Conservation (phyloP, 345 rosid genomes). For the Triadica sebifera region DNA sequence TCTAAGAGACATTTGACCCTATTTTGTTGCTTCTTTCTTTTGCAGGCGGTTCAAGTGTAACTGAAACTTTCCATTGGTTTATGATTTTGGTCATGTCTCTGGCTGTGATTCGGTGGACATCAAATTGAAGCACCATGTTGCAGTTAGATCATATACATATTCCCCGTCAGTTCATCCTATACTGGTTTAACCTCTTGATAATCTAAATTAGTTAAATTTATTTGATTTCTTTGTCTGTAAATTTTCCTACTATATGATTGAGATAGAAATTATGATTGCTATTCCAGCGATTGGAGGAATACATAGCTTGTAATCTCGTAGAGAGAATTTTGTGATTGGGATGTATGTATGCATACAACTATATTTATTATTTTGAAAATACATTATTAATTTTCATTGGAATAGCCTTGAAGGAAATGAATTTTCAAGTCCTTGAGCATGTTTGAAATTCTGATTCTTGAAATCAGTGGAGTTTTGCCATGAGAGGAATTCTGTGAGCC, state of each 20-base stretch:
- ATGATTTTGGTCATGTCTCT: conserved; percentile 21
- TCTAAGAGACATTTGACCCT: background rate
- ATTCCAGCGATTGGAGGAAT: background rate
- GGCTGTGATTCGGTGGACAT: background rate
- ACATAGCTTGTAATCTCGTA: no score
- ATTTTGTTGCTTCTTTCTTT: conserved; percentile 2
- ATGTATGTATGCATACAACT: no score
- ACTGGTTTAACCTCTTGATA: background rate
- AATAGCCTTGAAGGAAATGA: no score
- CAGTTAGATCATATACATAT: background rate
- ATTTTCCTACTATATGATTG: background rate
- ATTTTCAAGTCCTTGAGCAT: no score
- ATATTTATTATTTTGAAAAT: no score
- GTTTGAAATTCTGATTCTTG: no score
- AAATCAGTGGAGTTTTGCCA: no score
- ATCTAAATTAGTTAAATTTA: no score
- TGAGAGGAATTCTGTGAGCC: no score
- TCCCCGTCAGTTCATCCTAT: background rate
- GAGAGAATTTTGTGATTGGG: no score
- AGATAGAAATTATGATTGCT: background rate
- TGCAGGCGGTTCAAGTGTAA: conserved; percentile 28
- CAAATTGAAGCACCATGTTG: background rate
- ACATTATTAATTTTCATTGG: no score
- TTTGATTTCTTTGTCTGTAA: background rate
- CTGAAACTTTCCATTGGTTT: conserved; percentile 20